Base-by-base conservation (phyloP, 306 rosid genomes). In the Rosa rugosa region DNA sequence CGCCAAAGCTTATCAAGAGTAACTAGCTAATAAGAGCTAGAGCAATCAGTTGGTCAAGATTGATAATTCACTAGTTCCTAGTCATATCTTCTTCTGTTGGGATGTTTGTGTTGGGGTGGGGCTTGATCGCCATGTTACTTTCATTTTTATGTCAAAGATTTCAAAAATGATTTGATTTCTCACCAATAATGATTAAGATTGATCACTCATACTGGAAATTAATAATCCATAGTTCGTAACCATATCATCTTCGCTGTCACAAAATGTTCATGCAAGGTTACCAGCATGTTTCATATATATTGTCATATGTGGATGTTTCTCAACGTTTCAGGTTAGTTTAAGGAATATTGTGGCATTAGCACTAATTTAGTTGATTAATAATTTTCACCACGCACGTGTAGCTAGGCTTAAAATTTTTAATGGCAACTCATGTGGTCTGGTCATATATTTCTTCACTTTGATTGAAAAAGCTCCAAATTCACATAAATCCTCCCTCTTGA, bases 41-140 rank as follows among this genome's bases (percentile, higher is more conserved):
- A 54, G 23, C 11, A 54, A n/a, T n/a, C 23, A 7, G 14, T 23
- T 20, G 62, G 20, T 8, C 27, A 8, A n/a, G 62, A 56, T 8
- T 8, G 1, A 42, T 42, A 42, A 31, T 3, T 31, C 7, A 40
- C 44, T 2, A 12, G 53, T 5, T 8, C 11, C 0, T n/a, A 4
- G 46, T 66, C 47, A 38, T 6, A 38, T 31, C 71, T 36, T 17
- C 4, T 66, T 66, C 49, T 38, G 71, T 38, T 38, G 71, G 71
- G 27, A 66, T 66, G 71, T 38, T 66, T 66, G 71, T 38, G 71
- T 66, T 38, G 71, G 44, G 69, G 42, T 64, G 69, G 44, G 69
- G 42, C 69, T 5, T 1, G 27, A 38, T 49, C 49, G 45, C 49
- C 71, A 66, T 66, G 71, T 38, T 66, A 38, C 27, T 38, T 17